These are phyloP conservation scores for Magnusiomyces magnusii DNA, from an alignment of 1,139 yeast species.

Conservation along the genomic window DNA sequence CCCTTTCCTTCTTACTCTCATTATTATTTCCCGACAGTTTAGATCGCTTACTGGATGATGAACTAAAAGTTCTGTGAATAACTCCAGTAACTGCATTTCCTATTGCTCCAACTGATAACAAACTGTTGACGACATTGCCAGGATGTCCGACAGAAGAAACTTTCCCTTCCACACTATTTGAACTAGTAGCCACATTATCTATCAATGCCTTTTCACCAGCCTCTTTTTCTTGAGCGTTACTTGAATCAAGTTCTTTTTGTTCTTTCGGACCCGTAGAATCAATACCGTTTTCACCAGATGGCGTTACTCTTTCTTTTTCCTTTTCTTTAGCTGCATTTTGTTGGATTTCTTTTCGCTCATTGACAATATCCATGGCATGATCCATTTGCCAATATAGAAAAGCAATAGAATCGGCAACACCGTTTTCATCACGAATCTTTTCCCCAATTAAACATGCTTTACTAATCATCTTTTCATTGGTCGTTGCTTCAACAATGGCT, in stretches of 20 bases:
- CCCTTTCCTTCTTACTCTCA: no score
- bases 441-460: conserved; percentile 58
- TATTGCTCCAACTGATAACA: background rate
- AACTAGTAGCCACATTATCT: background rate
- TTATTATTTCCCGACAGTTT: background rate
- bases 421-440: conserved; percentile 60
- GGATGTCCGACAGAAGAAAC: background rate
- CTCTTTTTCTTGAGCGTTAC: background rate
- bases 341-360: background rate
- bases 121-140: background rate
- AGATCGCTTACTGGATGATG: background rate
- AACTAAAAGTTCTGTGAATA: background rate
- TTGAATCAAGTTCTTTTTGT: background rate
- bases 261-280: background rate
- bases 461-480: conserved; percentile 56
- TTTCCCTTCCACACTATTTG: background rate
- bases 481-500: conserved; percentile 62
- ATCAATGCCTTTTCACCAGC: background rate
- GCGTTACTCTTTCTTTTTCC: background rate
- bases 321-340: background rate
- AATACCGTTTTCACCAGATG: background rate
- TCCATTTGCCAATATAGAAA: conserved; percentile 71
- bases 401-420: conserved; percentile 70
- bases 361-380: conserved; percentile 44
- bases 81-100: background rate